A percentile compares a stretch with the other conserved stretches of the same genome.
These are phyloP conservation scores for Helenozyma baotianmanensis DNA, from an alignment of 805 yeast species.

Conservation along the genomic window DNA sequence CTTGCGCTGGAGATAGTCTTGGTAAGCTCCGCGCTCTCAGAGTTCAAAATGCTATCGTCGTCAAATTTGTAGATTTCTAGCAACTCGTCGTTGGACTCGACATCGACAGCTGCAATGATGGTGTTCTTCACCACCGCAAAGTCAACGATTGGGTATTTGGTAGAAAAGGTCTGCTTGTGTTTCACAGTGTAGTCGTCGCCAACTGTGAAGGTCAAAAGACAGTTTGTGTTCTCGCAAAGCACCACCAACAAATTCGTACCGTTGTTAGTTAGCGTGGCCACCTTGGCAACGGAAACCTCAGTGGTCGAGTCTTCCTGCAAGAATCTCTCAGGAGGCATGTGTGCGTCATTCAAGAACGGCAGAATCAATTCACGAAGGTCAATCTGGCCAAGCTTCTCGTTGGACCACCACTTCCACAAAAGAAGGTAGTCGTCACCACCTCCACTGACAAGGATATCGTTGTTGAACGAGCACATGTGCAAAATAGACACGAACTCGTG, in stretches of 20 bases:
- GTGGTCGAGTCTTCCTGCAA: conserved; percentile 45
- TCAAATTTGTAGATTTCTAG: conserved; percentile 18
- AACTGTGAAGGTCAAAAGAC: conserved; percentile 36
- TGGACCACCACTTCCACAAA: conserved; percentile 73
- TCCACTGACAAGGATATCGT: conserved; percentile 61
- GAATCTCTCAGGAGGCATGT: conserved; percentile 62
- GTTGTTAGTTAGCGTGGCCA: conserved; percentile 26
- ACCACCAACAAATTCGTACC: conserved; percentile 35
- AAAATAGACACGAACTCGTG: conserved; percentile 72
- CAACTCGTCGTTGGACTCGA: conserved; percentile 23
- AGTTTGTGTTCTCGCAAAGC: conserved; percentile 48
- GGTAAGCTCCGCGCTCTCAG: conserved; percentile 12
- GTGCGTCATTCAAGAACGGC: conserved; percentile 48
- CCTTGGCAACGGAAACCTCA: conserved; percentile 51
- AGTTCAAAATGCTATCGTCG: conserved; percentile 16
- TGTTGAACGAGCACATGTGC: conserved; percentile 49
- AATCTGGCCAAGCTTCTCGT: conserved; percentile 43
- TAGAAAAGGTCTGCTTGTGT: conserved; percentile 27
- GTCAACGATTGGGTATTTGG: conserved; percentile 25
- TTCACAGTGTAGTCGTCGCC: conserved; percentile 20
- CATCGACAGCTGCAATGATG: conserved; percentile 27
- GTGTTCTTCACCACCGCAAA: conserved; percentile 18
- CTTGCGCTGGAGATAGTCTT: conserved; percentile 22
- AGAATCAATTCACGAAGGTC: conserved; percentile 40
- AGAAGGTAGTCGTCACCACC: conserved; percentile 84